phyloP scores from a whole-genome alignment of 768 basidiomycete species.

The Lentinus tigrinus region DNA sequence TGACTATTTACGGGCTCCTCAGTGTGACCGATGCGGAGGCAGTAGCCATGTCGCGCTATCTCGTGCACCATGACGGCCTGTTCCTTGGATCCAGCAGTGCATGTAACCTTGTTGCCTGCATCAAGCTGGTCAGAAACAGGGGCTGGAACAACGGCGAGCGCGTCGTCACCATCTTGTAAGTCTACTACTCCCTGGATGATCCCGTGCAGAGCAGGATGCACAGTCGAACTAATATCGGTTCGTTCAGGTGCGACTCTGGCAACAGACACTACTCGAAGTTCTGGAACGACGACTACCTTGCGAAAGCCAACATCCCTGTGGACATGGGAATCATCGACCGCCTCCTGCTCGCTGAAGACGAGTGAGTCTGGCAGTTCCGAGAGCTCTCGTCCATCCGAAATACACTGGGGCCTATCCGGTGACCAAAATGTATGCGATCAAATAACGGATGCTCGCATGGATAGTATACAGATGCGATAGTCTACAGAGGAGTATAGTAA shows the following conservation, averaged over 20 bases:
- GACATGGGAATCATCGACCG: slow-evolving; percentile 41
- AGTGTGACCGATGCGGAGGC: slow-evolving; percentile 94
- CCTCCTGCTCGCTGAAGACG: slow-evolving; percentile 33
- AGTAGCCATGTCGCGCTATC: slow-evolving; percentile 91
- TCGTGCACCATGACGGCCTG: slow-evolving; percentile 87
- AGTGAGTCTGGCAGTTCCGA: background rate
- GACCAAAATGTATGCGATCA: slow-evolving; percentile 5
- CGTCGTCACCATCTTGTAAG: slow-evolving; percentile 85
- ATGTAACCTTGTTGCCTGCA: slow-evolving; percentile 91
- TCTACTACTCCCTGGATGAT: slow-evolving; percentile 3
- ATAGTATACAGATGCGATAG: slow-evolving; percentile 20
- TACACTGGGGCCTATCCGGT: background rate
- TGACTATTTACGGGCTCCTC: slow-evolving; percentile 3
- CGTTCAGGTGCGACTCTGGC: slow-evolving; percentile 81
- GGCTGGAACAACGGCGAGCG: slow-evolving; percentile 67
- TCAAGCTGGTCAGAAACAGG: slow-evolving; percentile 72
- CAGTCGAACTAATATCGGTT: background rate
- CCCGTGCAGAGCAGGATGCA: background rate
- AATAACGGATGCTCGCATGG: slow-evolving; percentile 4
- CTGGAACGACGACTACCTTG: slow-evolving; percentile 57
- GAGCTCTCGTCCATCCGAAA: too few species aligned
- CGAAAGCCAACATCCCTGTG: slow-evolving; percentile 39
- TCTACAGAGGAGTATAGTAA: slow-evolving; percentile 18
- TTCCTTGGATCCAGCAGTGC: slow-evolving; percentile 97
- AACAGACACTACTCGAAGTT: slow-evolving; percentile 89